Percentiles rank a stretch among this genome's conserved stretches.
These are phyloP conservation scores for Blastomyces gilchristii DNA, from an alignment of 2,329 filamentous ascomycete species.

Conservation along the genomic window DNA sequence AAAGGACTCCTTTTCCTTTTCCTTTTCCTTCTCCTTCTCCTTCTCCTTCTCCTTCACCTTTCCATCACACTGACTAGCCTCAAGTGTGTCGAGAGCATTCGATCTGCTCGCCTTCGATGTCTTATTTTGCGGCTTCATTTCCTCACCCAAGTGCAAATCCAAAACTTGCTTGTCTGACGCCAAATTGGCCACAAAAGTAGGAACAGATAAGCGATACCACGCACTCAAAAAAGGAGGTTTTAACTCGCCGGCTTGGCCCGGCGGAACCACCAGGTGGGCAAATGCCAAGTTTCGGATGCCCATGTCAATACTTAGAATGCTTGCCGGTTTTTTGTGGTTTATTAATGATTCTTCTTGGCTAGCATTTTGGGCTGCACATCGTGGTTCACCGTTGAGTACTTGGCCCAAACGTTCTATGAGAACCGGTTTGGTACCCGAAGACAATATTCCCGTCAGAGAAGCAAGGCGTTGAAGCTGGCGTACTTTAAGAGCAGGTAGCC, in stretches of 20 bases:
- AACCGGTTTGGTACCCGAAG: slow-evolving; percentile 49
- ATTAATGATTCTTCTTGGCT: slow-evolving; percentile 7
- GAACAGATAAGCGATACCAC: slow-evolving; percentile 34
- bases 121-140: slow-evolving; percentile 6
- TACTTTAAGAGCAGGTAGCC: slow-evolving; percentile 39
- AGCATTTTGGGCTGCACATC: slow-evolving; percentile 23
- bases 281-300: slow-evolving; percentile 73
- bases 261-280: slow-evolving; percentile 46
- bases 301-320: slow-evolving; percentile 72
- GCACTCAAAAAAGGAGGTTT: slow-evolving; percentile 24
- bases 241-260: slow-evolving; percentile 11
- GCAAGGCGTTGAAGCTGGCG: slow-evolving; percentile 50
- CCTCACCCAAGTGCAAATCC: slow-evolving; percentile 3
- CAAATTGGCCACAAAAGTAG: slow-evolving; percentile 17
- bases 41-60: neutral
- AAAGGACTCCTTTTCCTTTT: slow-evolving; percentile 42
- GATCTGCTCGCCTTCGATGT: neutral
- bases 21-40: slow-evolving; percentile 20
- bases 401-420: slow-evolving; percentile 43
- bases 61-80: neutral
- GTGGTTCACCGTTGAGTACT: neutral
- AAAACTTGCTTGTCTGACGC: neutral
- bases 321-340: slow-evolving; percentile 17
- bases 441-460: slow-evolving; percentile 49
- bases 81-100: neutral